Conservation (phyloP, 1,139 yeast species). For the Eremothecium coryli region DNA sequence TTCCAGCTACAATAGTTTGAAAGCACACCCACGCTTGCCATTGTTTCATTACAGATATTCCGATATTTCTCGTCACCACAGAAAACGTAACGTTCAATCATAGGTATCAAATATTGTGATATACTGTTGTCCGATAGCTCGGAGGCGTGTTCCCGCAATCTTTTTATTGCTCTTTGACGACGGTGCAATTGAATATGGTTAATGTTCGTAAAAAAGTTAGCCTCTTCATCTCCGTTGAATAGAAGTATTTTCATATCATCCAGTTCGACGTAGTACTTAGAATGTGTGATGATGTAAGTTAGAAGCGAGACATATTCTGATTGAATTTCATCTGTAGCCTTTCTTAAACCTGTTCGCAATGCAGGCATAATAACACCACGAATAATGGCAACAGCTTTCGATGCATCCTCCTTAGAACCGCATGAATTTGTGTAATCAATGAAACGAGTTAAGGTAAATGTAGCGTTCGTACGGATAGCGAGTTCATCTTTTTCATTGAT, state of each 20-base stretch:
- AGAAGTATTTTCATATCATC: conserved; percentile 61
- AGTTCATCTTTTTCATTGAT: conserved; percentile 74
- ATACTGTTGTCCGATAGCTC: conserved; percentile 49
- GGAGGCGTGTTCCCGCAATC: conserved; percentile 39
- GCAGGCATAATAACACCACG: conserved; percentile 55
- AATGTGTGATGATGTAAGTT: conserved; percentile 49
- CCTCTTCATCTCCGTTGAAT: conserved; percentile 67
- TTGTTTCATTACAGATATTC: conserved; percentile 66
- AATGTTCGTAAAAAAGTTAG: conserved; percentile 73
- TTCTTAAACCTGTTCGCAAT: conserved; percentile 60
- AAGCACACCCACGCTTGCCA: conserved; percentile 53
- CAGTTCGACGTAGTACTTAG: conserved; percentile 45
- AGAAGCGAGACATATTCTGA: conserved; percentile 61
- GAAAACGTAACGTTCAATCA: conserved; percentile 68
- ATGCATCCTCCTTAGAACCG: conserved; percentile 32
- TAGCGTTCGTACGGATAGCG: conserved; percentile 71
- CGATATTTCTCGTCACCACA: conserved; percentile 48
- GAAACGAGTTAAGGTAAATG: conserved; percentile 55
- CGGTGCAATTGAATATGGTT: conserved; percentile 79
- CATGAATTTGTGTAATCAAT: conserved; percentile 47
- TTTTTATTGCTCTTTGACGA: conserved; percentile 72
- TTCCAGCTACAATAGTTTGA: conserved; percentile 60
- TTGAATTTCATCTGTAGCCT: conserved; percentile 53
- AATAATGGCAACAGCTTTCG: conserved; percentile 38
- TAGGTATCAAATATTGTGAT: conserved; percentile 74